Evolutionary conservation across 2,329 filamentous ascomycete species (phyloP), one percentile per base, ranked within the genome.

Genomic region (Plectosphaerella plurivora): DNA sequence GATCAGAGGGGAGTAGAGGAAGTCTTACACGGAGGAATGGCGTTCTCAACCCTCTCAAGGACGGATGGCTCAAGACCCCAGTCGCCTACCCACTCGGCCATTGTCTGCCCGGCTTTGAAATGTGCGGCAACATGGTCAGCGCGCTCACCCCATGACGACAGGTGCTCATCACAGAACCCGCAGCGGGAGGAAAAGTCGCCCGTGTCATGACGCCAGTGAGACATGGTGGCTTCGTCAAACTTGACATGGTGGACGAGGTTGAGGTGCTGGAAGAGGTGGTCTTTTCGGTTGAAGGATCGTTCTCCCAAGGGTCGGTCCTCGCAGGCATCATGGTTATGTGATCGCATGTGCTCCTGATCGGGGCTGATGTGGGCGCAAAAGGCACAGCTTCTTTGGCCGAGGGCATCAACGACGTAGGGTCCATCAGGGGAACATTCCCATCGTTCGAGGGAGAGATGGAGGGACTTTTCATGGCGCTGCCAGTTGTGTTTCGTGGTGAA

Each of bases 381-480:
- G 1, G 72, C 67, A 37, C 73, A 75, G 2, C 49, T 47, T 41
- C 67, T 67, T 3, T 74, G 73, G n/a, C 71, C 72, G 2, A 69
- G 63, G 14, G 73, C 67, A 16, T 76, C 73, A 60, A 1, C 18
- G 72, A 68, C 0, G 53, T 59, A 3, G 67, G 61, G n/a, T 70
- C 69, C 0, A 6, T 49, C 14, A 2, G 71, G 72, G 1, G 68
- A 65, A 45, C 68, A 81, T 53, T 70, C 71, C 79, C 66, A 82
- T 47, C 60, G 68, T 61, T 69, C 73, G 0, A 75, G 75, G 6
- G 69, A 77, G 47, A 67, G 68, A 61, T 67, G 78, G 51, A 70
- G 69, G 52, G 72, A 71, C 46, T 71, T 72, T 53, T 82, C 78
- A 54, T 82, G 78, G 33, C 79, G 66, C 42, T 71, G 68, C 73